Base-by-base conservation (phyloP, 768 basidiomycete species). In the Mycena vulgaris region DNA sequence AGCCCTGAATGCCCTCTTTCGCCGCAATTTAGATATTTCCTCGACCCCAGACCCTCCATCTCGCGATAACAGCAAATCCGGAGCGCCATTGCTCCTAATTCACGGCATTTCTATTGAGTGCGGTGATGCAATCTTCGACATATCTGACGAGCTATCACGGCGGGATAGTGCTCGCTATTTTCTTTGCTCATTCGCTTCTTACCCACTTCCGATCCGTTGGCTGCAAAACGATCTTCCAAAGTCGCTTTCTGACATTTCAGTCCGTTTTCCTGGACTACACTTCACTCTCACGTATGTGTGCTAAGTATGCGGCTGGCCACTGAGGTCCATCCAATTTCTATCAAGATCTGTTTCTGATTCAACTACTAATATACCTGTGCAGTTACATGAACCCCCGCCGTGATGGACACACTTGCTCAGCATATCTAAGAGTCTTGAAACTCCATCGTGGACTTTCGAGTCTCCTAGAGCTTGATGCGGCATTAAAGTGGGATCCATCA, bases 401-500 rank as follows among this genome's bases (percentile, higher is more conserved):
- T 45, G 42, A 17, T 21, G 21, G 9, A n/a, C n/a, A n/a, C n/a
- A n/a, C 21, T 5, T 45, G 9, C 42, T 55, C 23, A 27, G 33
- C 48, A 31, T 30, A 30, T 57, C 39, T 35, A 35, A 28, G 11
- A 45, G 42, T 53, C 48, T 45, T 52, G 17, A 14, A 35, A 47
- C 52, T 58, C 23, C 27, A 9, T 58, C 37, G 42, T 6, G 21
- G 37, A 57, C 28, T 52, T 31, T 14, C 4, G 30, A 19, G 30
- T 52, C 27, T 62, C 33, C 28, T 27, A 27, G 13, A 17, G 33
- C 28, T 37, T 62, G 23, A 51, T 37, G 42, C n/a, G 37, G 56
- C 23, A 52, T 23, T 33, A 42, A 42, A 53, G 64, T 51, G 45
- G 66, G 42, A 1, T 51, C 37, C n/a, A 31, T 47, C 45, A 66